Evolutionary conservation across 2,329 filamentous ascomycete species (phyloP).

Genomic region (Massarina eburnea): DNA sequence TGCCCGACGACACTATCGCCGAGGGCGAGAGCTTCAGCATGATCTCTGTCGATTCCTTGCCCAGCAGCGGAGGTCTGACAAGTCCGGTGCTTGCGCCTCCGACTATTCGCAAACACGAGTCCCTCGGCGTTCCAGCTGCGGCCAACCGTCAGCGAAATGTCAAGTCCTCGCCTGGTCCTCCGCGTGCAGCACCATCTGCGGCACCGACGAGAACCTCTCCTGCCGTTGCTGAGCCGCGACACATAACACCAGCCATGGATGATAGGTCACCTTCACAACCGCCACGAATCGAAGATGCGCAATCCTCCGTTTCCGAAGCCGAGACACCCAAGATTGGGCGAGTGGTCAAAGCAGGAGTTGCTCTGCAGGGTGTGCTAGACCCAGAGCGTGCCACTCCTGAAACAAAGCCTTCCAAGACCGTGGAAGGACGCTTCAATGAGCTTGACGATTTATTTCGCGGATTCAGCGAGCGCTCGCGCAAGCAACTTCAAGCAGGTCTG

Average conservation of each 20-base stretch:
- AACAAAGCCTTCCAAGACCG: slow-evolving; percentile 14
- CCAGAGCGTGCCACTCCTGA: slow-evolving; percentile 31
- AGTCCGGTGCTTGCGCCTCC: slow-evolving; percentile 24
- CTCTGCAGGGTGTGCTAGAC: slow-evolving; percentile 41
- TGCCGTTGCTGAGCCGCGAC: slow-evolving; percentile 15
- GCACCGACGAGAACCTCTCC: slow-evolving; percentile 15
- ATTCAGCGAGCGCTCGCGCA: slow-evolving; percentile 43
- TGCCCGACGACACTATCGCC: slow-evolving; percentile 48
- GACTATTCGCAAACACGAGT: slow-evolving; percentile 16
- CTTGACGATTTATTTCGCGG: slow-evolving; percentile 43
- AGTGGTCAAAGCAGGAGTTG: slow-evolving; percentile 42
- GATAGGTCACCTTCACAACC: slow-evolving; percentile 31
- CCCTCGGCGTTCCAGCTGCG: slow-evolving; percentile 8
- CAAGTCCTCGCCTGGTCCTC: slow-evolving; percentile 12
- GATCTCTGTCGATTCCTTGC: slow-evolving; percentile 52
- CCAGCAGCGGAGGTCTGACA: slow-evolving; percentile 31
- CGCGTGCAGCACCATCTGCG: slow-evolving; percentile 3
- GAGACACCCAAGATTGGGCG: slow-evolving; percentile 37
- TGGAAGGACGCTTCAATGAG: slow-evolving; percentile 23
- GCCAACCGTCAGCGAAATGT: not conserved
- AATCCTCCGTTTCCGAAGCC: slow-evolving; percentile 18
- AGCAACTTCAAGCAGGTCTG: slow-evolving; percentile 42
- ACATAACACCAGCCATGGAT: slow-evolving; percentile 33
- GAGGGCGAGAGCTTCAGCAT: slow-evolving; percentile 55
- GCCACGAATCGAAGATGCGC: slow-evolving; percentile 28